Evolutionary conservation across 108 stramenopile species (phyloP).

Genomic region (Nitzschia putrida): DNA sequence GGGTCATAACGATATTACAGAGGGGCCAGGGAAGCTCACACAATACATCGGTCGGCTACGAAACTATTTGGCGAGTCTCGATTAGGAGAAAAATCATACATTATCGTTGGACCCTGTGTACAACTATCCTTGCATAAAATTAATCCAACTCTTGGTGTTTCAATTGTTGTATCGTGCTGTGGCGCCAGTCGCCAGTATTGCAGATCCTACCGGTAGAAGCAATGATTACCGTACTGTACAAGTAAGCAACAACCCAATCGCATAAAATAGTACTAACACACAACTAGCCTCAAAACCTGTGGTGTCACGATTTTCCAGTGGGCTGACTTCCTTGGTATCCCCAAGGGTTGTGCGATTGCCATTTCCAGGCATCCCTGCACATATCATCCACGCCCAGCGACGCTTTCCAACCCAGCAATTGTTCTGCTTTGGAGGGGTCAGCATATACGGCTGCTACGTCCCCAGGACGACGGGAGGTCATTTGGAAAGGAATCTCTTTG

Average conservation of each 20-base stretch:
- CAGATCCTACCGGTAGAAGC: too few species aligned
- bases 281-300: too few species aligned
- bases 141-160: too few species aligned
- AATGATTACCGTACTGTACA: too few species aligned
- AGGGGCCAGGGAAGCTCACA: slow-evolving; percentile 69
- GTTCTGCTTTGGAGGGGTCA: slow-evolving; percentile 79
- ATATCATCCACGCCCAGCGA: slow-evolving; percentile 86
- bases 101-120: too few species aligned
- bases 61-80: slow-evolving; percentile 22
- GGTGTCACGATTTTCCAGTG: too few species aligned
- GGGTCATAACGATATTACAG: slow-evolving; percentile 90
- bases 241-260: too few species aligned
- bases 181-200: too few species aligned
- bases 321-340: slow-evolving; percentile 57
- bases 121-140: too few species aligned
- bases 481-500: slow-evolving; percentile 81
- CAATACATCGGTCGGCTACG: slow-evolving; percentile 72
- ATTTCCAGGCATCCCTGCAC: slow-evolving; percentile 97
- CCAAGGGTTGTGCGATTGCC: slow-evolving; percentile 96
- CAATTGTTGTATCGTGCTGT: too few species aligned
- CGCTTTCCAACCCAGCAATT: slow-evolving; percentile 91
- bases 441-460: slow-evolving; percentile 95
- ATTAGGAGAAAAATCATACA: neutral
- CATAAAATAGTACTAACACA: too few species aligned
- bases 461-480: slow-evolving; percentile 89